These are phyloP conservation scores for Sporothrix protearum DNA, from an alignment of 2,329 filamentous ascomycete genomes.

Conservation along the genomic window DNA sequence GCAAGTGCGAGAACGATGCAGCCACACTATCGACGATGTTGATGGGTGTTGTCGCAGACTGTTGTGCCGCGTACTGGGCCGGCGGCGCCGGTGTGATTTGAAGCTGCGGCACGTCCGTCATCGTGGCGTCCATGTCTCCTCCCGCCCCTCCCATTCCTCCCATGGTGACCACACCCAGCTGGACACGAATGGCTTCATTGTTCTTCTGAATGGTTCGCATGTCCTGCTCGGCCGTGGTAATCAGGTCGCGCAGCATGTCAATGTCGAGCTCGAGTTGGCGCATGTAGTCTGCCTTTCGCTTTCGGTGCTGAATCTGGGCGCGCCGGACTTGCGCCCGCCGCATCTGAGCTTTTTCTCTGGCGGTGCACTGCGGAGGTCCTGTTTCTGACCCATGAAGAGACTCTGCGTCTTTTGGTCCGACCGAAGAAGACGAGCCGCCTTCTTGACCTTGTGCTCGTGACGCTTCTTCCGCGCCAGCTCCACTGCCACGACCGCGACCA, in stretches of 20 bases:
- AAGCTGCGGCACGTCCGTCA: constrained; percentile 4
- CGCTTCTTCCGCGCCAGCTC: constrained; percentile 13
- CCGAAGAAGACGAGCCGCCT: constrained; percentile 2
- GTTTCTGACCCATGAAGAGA: background rate
- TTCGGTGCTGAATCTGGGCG: constrained; percentile 54
- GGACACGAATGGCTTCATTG: constrained; percentile 44
- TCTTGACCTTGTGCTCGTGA: constrained; percentile 8
- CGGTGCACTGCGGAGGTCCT: constrained; percentile 17
- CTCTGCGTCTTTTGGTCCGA: constrained; percentile 11
- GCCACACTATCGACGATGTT: constrained; percentile 8
- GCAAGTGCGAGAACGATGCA: constrained; percentile 1
- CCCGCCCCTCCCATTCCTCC: background rate
- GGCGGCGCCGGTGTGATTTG: constrained; percentile 12
- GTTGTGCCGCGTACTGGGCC: background rate
- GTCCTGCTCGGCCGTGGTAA: constrained; percentile 43
- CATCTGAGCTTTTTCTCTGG: constrained; percentile 43
- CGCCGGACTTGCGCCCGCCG: constrained; percentile 52
- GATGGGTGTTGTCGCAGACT: background rate
- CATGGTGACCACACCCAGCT: constrained; percentile 31
- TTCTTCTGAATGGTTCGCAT: constrained; percentile 38
- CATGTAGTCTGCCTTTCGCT: constrained; percentile 55
- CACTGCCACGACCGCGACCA: constrained; percentile 8
- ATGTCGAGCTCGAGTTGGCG: constrained; percentile 53
- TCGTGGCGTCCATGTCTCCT: background rate
- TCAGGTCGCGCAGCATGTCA: constrained; percentile 45